phyloP scores from a whole-genome alignment of 257 asterid genomes.

The Fraxinus quadrangulata region DNA sequence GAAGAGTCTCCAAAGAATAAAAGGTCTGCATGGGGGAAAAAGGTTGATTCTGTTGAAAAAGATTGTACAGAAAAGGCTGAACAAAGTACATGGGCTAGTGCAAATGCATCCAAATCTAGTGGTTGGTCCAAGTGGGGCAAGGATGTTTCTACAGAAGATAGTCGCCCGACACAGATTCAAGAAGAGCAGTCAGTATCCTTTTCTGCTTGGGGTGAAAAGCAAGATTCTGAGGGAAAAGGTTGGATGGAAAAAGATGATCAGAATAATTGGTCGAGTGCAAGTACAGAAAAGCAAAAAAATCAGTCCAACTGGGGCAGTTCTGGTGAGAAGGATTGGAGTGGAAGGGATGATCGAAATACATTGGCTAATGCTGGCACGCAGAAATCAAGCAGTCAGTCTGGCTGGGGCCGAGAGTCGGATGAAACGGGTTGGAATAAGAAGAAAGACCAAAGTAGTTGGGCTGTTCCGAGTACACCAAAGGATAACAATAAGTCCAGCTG shows the following conservation, averaged over 20 bases:
- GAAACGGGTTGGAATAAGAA: neutral
- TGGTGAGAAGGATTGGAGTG: slow-evolving; percentile 29
- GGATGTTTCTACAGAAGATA: neutral
- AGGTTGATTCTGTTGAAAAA: slow-evolving; percentile 25
- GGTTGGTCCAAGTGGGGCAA: neutral
- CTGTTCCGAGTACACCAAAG: slow-evolving; percentile 16
- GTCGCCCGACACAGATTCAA: neutral
- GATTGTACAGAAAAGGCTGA: slow-evolving; percentile 15
- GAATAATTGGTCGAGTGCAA: slow-evolving; percentile 30
- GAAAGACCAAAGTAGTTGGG: slow-evolving; percentile 23
- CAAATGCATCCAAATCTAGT: neutral
- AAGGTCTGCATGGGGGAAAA: slow-evolving; percentile 52
- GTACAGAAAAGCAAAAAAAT: slow-evolving; percentile 16
- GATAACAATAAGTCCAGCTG: slow-evolving; percentile 29
- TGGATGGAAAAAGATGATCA: slow-evolving; percentile 38
- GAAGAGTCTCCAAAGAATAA: neutral
- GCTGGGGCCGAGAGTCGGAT: slow-evolving; percentile 12
- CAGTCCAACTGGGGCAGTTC: slow-evolving; percentile 35
- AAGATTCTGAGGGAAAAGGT: neutral
- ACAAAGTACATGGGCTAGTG: slow-evolving; percentile 17
- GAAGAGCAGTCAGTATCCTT: slow-evolving; percentile 21
- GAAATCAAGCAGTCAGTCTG: neutral
- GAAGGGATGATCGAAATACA: slow-evolving; percentile 9
- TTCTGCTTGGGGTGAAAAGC: slow-evolving; percentile 28
- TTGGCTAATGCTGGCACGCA: neutral